phyloP scores from a whole-genome alignment of 2,329 filamentous ascomycete genomes.

The Aureobasidium pullulans region DNA sequence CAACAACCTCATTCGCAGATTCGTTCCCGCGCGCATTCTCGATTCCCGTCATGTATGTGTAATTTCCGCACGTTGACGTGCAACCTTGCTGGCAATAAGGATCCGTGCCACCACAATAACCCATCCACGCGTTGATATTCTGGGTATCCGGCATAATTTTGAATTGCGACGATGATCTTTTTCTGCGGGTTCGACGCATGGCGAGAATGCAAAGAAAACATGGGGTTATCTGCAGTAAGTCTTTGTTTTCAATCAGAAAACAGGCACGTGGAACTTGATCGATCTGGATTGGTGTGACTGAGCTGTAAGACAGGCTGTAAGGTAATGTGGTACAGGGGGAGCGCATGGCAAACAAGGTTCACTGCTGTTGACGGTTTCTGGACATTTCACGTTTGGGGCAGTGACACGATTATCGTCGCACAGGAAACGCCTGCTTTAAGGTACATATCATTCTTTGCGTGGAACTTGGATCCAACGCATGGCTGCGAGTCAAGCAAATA shows the following conservation, averaged over 20 bases:
- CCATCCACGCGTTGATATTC: not conserved
- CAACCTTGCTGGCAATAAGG: not conserved
- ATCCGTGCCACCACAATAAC: not conserved
- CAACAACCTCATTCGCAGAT: not conserved
- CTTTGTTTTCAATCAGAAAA: not conserved
- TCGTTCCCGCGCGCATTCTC: not conserved
- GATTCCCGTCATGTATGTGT: not conserved
- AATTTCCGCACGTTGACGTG: not conserved
- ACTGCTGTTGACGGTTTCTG: not conserved
- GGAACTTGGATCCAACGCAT: too few relatives aligned
- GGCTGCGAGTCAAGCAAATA: too few relatives aligned
- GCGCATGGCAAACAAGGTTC: not conserved
- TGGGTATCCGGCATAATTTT: not conserved
- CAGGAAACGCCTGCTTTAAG: not conserved
- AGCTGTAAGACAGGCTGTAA: not conserved
- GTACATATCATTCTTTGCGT: too few relatives aligned
- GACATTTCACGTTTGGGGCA: not conserved
- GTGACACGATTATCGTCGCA: not conserved
- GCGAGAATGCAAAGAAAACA: not conserved
- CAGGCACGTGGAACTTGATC: not conserved
- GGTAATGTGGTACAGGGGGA: not conserved
- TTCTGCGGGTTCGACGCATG: not conserved
- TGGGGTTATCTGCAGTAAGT: not conserved
- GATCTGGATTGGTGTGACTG: not conserved
- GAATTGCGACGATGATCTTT: not conserved